Evolutionary conservation across 1,284 basidiomycete species (phyloP).

Genomic region (Marasmius oreades): DNA sequence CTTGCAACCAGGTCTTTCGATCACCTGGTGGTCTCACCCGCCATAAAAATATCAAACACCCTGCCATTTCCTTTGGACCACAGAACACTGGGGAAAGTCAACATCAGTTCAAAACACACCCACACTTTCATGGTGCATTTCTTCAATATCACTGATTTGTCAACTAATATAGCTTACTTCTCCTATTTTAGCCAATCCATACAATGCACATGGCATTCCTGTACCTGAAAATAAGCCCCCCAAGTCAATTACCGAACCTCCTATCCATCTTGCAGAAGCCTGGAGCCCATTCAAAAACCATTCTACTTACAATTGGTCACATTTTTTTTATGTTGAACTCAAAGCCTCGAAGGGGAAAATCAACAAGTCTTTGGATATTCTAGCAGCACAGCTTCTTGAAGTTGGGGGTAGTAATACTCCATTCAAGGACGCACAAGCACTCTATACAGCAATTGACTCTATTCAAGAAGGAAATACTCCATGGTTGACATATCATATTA

Average conservation of each 20-base stretch:
- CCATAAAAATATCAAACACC: neutral
- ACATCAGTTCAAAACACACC: neutral
- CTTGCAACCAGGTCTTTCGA: neutral
- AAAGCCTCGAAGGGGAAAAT: constrained; percentile 16
- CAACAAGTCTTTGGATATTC: constrained; percentile 15
- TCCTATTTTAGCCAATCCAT: neutral
- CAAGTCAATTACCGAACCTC: neutral
- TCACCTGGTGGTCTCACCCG: neutral
- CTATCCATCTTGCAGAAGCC: too few species aligned
- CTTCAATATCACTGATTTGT: constrained; percentile 1
- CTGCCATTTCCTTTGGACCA: neutral
- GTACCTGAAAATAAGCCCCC: neutral
- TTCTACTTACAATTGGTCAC: constrained; percentile 16
- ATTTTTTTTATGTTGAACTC: constrained; percentile 16
- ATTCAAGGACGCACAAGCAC: constrained; percentile 19
- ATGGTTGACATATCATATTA: constrained; percentile 20
- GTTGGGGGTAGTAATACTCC: constrained; percentile 15
- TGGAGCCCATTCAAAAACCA: constrained; percentile 15
- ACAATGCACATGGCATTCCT: neutral
- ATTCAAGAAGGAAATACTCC: constrained; percentile 21
- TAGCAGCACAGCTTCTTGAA: constrained; percentile 11
- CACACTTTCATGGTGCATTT: neutral
- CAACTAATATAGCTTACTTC: neutral
- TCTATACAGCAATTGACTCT: constrained; percentile 25
- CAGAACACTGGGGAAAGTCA: neutral